phyloP scores from a whole-genome alignment of 345 rosid species.

The Eucalyptus shirleyi region DNA sequence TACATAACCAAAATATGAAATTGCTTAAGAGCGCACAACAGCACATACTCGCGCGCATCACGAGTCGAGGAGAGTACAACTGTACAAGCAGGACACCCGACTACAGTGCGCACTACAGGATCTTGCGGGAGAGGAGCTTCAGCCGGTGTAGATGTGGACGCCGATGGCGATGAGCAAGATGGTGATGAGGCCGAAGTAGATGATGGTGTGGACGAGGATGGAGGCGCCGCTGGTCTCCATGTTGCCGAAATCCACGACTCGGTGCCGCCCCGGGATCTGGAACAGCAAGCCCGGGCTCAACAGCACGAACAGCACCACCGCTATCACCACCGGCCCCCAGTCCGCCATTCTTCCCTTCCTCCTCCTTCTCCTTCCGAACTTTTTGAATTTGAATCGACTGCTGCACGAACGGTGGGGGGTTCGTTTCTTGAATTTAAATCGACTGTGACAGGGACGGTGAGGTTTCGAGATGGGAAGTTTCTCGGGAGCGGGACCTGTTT shows the following conservation, averaged over 20 bases:
- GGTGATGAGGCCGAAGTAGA: constrained; percentile 44
- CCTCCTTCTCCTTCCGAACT: background rate
- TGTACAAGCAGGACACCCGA: background rate
- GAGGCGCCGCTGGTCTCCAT: constrained; percentile 49
- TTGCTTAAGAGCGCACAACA: background rate
- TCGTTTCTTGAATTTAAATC: background rate
- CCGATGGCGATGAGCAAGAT: constrained; percentile 42
- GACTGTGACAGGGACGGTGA: background rate
- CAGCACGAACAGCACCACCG: constrained; percentile 41
- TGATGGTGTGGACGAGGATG: constrained; percentile 32
- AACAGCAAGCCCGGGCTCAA: constrained; percentile 37
- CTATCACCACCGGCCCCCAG: constrained; percentile 46
- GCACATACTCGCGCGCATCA: background rate
- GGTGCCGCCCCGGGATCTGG: constrained; percentile 33
- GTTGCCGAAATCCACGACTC: constrained; percentile 41
- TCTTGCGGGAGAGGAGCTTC: background rate
- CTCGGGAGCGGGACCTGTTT: background rate
- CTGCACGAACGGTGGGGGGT: background rate
- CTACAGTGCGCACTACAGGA: background rate
- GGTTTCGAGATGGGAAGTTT: background rate
- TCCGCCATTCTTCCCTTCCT: constrained; percentile 20
- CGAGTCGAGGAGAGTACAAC: background rate
- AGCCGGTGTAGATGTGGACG: constrained; percentile 34
- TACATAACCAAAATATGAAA: background rate
- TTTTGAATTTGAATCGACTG: background rate